These are phyloP conservation scores for Diutina ranongensis DNA, from an alignment of 1,139 yeast species.

Conservation along the genomic window DNA sequence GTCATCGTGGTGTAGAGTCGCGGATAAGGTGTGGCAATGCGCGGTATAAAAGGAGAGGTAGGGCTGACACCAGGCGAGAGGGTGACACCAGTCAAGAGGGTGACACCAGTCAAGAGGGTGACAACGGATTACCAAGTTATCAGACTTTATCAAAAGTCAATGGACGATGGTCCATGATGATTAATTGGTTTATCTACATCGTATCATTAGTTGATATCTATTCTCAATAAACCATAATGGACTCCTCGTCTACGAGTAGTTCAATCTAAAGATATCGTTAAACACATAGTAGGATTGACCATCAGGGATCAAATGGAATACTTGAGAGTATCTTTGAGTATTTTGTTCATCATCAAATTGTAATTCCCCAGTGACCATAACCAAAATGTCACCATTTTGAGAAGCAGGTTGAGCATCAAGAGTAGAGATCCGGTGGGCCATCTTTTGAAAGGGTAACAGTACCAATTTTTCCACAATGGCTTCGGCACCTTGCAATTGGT, in stretches of 20 bases:
- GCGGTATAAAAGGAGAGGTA: too few species aligned
- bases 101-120: too few species aligned
- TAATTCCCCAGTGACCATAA: constrained; percentile 96
- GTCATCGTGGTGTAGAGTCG: background rate
- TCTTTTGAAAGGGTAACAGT: constrained; percentile 83
- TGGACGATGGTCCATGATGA: too few species aligned
- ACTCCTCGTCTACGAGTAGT: constrained; percentile 31
- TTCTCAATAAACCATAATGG: too few species aligned
- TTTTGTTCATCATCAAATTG: constrained; percentile 88
- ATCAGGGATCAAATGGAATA: constrained; percentile 92
- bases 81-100: too few species aligned
- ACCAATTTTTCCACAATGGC: constrained; percentile 84
- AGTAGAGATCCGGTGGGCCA: constrained; percentile 85
- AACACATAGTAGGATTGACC: constrained; percentile 84
- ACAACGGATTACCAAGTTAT: too few species aligned
- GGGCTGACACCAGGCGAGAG: too few species aligned
- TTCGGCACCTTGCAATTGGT: constrained; percentile 91
- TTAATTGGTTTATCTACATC: too few species aligned
- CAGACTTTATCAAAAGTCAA: too few species aligned
- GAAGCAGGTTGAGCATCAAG: constrained; percentile 98
- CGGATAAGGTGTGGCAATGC: background rate
- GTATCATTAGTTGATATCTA: too few species aligned
- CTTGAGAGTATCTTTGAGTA: constrained; percentile 94
- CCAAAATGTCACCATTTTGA: constrained; percentile 86
- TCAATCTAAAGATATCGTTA: constrained; percentile 93